phyloP scores from a whole-genome alignment of 106 monocot genomes.

The Chionographis japonica region DNA sequence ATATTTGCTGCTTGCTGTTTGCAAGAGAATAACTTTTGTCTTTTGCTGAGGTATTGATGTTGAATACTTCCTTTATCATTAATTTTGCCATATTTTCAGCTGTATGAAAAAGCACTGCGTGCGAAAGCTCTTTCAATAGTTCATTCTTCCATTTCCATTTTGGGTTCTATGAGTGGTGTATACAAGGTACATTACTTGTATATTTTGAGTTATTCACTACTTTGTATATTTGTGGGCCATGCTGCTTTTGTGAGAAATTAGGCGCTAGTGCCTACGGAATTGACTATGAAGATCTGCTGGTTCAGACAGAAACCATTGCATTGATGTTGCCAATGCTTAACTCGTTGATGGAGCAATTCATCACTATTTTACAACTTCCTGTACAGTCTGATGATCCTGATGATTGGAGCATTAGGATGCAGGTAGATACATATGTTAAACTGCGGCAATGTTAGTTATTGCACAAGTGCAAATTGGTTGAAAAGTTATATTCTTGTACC shows the following conservation, averaged over 20 bases:
- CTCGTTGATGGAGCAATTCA: conserved; percentile 75
- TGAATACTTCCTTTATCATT: no score
- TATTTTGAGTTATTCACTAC: not conserved
- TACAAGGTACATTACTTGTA: conserved; percentile 52
- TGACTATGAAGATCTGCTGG: conserved; percentile 8
- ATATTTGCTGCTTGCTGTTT: not conserved
- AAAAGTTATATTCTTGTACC: not conserved
- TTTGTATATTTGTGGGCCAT: not conserved
- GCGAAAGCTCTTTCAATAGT: conserved; percentile 85
- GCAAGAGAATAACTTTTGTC: no score
- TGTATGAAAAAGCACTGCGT: conserved; percentile 75
- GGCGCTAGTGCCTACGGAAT: not conserved
- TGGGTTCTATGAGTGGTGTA: conserved; percentile 87
- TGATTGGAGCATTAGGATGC: conserved; percentile 93
- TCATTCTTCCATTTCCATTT: conserved; percentile 76
- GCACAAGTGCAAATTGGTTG: conserved; percentile 2
- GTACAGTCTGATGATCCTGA: conserved; percentile 76
- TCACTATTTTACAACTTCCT: conserved; percentile 59
- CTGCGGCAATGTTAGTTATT: not conserved
- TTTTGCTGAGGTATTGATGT: no score
- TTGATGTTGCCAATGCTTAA: conserved; percentile 65
- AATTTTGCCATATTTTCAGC: conserved; percentile 19
- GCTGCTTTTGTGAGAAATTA: not conserved
- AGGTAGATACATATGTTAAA: conserved; percentile 40
- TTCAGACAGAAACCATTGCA: conserved; percentile 67